Base-by-base conservation (phyloP, 179 eudicot species). In the Sideroxylon spinosum region DNA sequence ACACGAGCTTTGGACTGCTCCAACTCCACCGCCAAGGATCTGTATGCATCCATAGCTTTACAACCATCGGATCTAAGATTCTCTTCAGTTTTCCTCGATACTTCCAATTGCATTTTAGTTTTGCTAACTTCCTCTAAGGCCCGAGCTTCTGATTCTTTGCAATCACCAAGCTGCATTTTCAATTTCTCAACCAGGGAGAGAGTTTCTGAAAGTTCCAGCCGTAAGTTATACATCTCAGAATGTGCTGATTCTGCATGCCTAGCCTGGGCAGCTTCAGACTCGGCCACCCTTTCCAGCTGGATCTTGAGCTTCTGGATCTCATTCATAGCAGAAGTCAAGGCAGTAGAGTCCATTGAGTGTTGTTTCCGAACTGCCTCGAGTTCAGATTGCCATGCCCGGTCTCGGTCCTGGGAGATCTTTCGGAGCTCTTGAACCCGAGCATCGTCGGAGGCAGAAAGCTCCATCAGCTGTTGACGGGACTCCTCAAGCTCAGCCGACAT, bases 391-490 rank as follows among this genome's bases (percentile, higher is more conserved):
- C 98, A 94, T 55, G 91, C 92, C 52, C 86, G 86, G 37, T 94
- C 98, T 17, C 98, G 89, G 4, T 94, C 97, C 79, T 94, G 95
- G 19, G 98, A 92, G 82, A 92, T 81, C 78, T 90, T 88, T 1
- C 94, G 88, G 32, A 94, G 88, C 76, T 94, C 98, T 73, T 86
- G 89, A 73, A 94, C 71, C 48, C 97, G 89, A 48, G 79, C 72
- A 59, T 92, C 97, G 69, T 92, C 97, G 19, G 85, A 86, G 68
- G 81, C 85, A 4, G 94, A 88, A 76, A 89, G 80, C 49, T 94
- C 94, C 32, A 76, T 65, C 26, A 94, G 86, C 83, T 92, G 97
- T 72, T 89, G 85, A 55, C 83, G 84, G 29, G 93, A 85, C 57
- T 89, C 90, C 81, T 88, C 87, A 5, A 91, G 87, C 83, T 82